Base-by-base conservation (phyloP, 306 rosid species). In the Oemleria cerasiformis region DNA sequence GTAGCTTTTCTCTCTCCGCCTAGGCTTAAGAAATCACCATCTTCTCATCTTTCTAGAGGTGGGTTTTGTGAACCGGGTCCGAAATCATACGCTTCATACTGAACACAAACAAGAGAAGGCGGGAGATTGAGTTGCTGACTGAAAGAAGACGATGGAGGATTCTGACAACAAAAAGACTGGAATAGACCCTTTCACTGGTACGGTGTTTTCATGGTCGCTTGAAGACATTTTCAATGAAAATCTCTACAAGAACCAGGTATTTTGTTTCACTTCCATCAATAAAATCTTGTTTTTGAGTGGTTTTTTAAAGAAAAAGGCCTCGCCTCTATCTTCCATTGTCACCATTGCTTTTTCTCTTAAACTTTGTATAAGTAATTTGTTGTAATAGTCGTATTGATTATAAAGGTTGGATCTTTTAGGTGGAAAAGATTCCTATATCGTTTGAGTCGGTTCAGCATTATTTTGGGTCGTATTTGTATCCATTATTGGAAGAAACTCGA, bases 401-500 rank as follows among this genome's bases (percentile, higher is more conserved):
- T 30, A 30, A 30, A 30, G 36, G 36, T 23, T 1, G 23, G 39
- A 15, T 12, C 5, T 23, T 56, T 25, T 77, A 91, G 97, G 87
- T 91, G 5, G 42, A 80, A 67, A 7, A 47, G 41, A 88, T 88
- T 79, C 87, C 86, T n/a, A 49, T 47, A 13, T 50, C 81, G 15
- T 91, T 88, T 63, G 25, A 61, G 7, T 85, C 92, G 0, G 78
- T 74, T 69, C 4, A 34, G 34, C 83, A 80, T 10, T 91, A 86
- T 77, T 79, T 85, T 56, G 73, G 43, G 8, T 88, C 87, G 14
- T 85, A 63, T 55, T 65, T 71, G 43, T 71, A 83, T 75, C 96
- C 91, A 1, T 80, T 91, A 16, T 54, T 91, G 80, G 96, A 91
- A 64, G 97, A 91, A 74, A 85, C 91, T 16, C 65, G 96, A 61